Evolutionary conservation across 2,329 filamentous ascomycete species (phyloP), one percentile per base, ranked within the genome.

Genomic region (Fusarium siculi): DNA sequence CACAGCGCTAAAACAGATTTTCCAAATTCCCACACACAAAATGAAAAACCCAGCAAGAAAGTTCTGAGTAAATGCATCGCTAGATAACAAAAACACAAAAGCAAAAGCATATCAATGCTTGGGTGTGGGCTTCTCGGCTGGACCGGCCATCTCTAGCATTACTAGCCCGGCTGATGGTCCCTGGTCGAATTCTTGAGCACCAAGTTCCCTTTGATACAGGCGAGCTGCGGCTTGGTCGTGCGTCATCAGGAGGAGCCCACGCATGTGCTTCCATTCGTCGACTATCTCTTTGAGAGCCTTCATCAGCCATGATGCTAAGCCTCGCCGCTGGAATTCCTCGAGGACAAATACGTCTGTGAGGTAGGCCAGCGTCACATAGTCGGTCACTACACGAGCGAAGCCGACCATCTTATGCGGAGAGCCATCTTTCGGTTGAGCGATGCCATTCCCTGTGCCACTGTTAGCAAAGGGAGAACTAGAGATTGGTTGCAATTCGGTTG

Each of bases 291-390:
- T 86, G 65, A 92, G 81, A 73, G 88, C 90, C 9, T 83, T 80
- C 79, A 93, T 87, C 77, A 93, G 81, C 90, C 91, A 93, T 47
- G 83, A 87, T 7, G 89, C 92, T 4, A 94, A 83, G 0, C 92
- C 91, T 15, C 85, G 83, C 9, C 88, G 86, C 77, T 92, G 90
- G 75, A 90, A 88, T 43, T 87, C 84, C 1, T 87, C 84, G 6
- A 89, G 79, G 28, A 93, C 84, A 79, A 92, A 93, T 25, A 93
- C 89, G 76, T 93, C 92, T 32, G 91, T 92, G 60, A 85, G 81
- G 66, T 93, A 94, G 39, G 88, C 90, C 74, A 93, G 89, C 0
- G 91, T 92, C 52, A 90, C 86, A 75, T 88, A 87, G 80, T 94
- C 93, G 14, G 92, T 94, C 57, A 94, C 83, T n/a, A 93, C 80